Evolutionary conservation across 768 basidiomycete species (phyloP).

Genomic region (Erythrobasidium yunnanense): DNA sequence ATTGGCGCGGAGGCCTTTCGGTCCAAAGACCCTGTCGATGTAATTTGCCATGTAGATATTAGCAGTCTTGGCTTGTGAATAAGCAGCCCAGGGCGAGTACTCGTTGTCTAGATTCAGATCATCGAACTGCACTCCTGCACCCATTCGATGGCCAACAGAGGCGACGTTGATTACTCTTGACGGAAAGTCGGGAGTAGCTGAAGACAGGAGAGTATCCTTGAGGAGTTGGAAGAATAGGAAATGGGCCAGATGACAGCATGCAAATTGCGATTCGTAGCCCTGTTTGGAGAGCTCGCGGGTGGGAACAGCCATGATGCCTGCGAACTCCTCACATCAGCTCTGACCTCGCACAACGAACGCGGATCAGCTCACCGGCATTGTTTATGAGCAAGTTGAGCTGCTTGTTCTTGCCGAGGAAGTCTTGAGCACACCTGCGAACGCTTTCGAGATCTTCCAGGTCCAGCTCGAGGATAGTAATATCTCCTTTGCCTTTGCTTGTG

Average conservation of each 20-base stretch:
- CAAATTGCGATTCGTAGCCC: slow-evolving; percentile 19
- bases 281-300: neutral
- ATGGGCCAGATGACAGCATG: slow-evolving; percentile 2
- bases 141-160: neutral
- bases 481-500: neutral
- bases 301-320: slow-evolving; percentile 9
- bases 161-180: slow-evolving; percentile 8
- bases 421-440: slow-evolving; percentile 1
- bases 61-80: slow-evolving; percentile 13
- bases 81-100: neutral
- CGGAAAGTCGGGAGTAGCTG: slow-evolving; percentile 9
- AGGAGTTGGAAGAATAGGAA: slow-evolving; percentile 16
- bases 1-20: neutral
- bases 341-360: neutral
- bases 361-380: slow-evolving; percentile 9
- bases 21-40: slow-evolving; percentile 5
- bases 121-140: neutral
- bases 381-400: neutral
- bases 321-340: neutral
- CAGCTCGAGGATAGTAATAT: neutral
- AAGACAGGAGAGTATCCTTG: neutral
- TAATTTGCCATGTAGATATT: slow-evolving; percentile 16
- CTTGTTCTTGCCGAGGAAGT: neutral
- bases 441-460: slow-evolving; percentile 19
- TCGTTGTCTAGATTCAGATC: neutral